Evolutionary conservation across 331 rosid genomes (phyloP).

Genomic region (Erythrophleum ivorense): DNA sequence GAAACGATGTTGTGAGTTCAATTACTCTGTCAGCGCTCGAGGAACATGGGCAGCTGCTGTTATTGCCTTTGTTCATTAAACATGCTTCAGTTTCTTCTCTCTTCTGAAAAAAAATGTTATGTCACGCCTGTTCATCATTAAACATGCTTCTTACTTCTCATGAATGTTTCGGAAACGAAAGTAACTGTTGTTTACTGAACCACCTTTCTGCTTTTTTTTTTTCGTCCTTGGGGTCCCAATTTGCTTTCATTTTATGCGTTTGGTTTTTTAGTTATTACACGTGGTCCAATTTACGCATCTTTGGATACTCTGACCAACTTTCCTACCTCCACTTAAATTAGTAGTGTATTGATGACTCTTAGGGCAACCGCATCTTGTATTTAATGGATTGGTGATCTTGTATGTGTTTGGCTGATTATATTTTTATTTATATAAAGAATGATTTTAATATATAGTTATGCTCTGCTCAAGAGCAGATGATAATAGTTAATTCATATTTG

Average conservation of each 20-base stretch:
- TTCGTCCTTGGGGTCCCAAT: background rate
- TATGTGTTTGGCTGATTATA: slow-evolving; percentile 2
- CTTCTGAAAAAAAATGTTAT: background rate
- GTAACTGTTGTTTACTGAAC: background rate
- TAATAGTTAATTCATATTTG: background rate
- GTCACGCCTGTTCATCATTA: background rate
- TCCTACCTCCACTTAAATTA: slow-evolving; percentile 4
- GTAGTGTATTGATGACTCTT: slow-evolving; percentile 31
- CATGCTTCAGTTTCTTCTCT: background rate
- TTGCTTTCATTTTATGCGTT: slow-evolving; percentile 14
- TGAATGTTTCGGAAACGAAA: background rate
- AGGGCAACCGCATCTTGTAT: slow-evolving; percentile 32
- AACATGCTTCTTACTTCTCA: background rate
- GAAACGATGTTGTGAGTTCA: slow-evolving; percentile 31
- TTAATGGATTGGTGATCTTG: slow-evolving; percentile 17
- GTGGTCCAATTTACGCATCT: slow-evolving; percentile 37
- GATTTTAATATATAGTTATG: background rate
- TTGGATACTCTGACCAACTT: slow-evolving; percentile 56
- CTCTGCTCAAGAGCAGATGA: slow-evolving; percentile 16
- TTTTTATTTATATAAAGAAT: background rate
- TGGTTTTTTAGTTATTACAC: background rate
- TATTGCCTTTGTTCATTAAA: background rate
- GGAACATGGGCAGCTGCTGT: slow-evolving; percentile 13
- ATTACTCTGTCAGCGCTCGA: slow-evolving; percentile 9
- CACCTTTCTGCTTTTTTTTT: slow-evolving; percentile 23